These are phyloP conservation scores for Penicillium cosmopolitanum DNA, from an alignment of 495 filamentous ascomycete species.

Conservation along the genomic window DNA sequence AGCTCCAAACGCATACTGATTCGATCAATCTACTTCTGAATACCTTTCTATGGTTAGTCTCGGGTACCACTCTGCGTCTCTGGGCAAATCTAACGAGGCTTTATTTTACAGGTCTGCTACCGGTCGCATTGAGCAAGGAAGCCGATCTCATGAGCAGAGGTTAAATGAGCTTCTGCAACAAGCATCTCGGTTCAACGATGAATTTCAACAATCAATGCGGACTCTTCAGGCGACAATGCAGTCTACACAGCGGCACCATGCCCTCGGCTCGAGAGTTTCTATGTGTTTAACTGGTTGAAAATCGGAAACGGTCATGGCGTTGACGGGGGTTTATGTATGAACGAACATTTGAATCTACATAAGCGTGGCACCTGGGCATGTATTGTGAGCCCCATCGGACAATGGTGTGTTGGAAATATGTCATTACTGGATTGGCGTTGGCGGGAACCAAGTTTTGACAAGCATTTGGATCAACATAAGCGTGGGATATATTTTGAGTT, in stretches of 20 bases:
- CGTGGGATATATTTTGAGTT: too few relatives aligned
- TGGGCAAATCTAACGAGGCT: not conserved
- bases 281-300: not conserved
- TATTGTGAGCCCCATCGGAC: too few relatives aligned
- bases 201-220: not conserved
- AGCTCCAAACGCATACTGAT: slow-evolving; percentile 12
- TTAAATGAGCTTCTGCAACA: not conserved
- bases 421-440: too few relatives aligned
- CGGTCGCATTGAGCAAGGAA: not conserved
- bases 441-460: too few relatives aligned
- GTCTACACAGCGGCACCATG: not conserved
- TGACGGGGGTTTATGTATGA: too few relatives aligned
- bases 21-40: not conserved
- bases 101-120: not conserved
- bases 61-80: too few relatives aligned
- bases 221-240: not conserved
- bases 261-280: not conserved
- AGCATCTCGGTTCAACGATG: not conserved
- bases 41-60: not conserved
- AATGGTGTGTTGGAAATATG: too few relatives aligned
- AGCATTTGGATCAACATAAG: too few relatives aligned
- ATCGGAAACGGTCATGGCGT: not conserved
- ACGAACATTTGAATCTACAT: too few relatives aligned
- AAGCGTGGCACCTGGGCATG: too few relatives aligned
- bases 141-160: not conserved